Evolutionary conservation across 2,329 filamentous ascomycete genomes (phyloP).

Genomic region (Fusarium xyrophilum): DNA sequence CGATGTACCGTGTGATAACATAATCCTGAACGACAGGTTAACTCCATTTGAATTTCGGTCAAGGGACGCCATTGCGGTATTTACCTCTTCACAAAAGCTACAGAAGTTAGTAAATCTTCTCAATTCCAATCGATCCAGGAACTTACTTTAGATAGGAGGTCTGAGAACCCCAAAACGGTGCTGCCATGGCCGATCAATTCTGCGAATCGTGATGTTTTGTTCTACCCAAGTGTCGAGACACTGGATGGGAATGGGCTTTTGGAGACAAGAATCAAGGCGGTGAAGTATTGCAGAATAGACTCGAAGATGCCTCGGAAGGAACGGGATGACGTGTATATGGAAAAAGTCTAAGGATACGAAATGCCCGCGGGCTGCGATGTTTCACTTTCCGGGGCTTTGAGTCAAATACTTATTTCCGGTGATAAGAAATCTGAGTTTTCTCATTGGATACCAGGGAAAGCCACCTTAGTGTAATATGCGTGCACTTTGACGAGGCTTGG

Average conservation of each 20-base stretch:
- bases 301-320: conserved; percentile 2
- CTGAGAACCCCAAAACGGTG: conserved; percentile 43
- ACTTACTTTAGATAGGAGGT: conserved; percentile 46
- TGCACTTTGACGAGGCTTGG: not conserved
- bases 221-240: not conserved
- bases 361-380: not conserved
- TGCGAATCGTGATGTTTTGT: not conserved
- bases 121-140: rapidly evolving
- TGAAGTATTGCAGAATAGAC: conserved; percentile 20
- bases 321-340: conserved; percentile 6
- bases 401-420: not conserved
- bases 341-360: not conserved
- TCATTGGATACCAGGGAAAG: not conserved
- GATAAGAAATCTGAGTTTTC: not conserved
- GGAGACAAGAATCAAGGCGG: not conserved
- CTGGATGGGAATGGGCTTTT: not conserved
- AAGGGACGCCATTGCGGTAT: not conserved
- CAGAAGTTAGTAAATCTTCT: not conserved
- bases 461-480: too few relatives aligned
- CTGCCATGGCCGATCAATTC: not conserved
- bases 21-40: conserved; percentile 44
- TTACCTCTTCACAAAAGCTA: conserved; percentile 45
- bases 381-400: not conserved
- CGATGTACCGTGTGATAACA: conserved; percentile 51
- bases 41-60: not conserved